Evolutionary conservation across 805 yeast genomes (phyloP), one percentile per base, ranked within the genome.

Genomic region (Hanseniaspora osmophila): DNA sequence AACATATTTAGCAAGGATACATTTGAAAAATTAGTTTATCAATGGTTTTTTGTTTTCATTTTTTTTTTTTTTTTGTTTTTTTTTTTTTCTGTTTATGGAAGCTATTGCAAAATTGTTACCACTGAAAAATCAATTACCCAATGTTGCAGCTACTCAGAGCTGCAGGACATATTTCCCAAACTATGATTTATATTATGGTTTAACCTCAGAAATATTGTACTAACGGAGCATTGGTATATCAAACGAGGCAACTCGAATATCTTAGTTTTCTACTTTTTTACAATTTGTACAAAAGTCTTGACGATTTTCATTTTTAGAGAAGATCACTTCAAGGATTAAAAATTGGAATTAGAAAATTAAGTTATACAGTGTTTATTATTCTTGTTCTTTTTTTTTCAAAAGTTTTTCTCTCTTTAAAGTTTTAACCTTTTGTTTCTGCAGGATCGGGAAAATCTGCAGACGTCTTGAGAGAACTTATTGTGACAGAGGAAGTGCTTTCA

Each of bases 141-240:
- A 67, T 69, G 76, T 64, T 70, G 77, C 75, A 67, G 61, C 60
- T 74, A 65, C 59, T 53, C 52, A 75, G 35, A 74, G 58, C 61
- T 68, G 76, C 77, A 72, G 77, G 69, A 66, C 74, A 56, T 59
- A 54, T 53, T 57, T 59, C 60, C 49, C 19, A 17, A 39, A 15
- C 15, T 18, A 11, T 45, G 41, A 47, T 37, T 50, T 30, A 43
- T 18, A 40, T 42, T 22, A 43, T 39, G 29, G 13, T 41, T 42
- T 47, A 41, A 17, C 41, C 39, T 40, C 56, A 58, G 65, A 59
- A 55, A 50, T 54, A 52, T 51, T 51, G 75, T 69, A 70, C 71
- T 72, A 72, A 72, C 77, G 77, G 77, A 72, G 77, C 75, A 71
- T 71, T 72, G 77, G 75, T 42, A 72, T 50, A 71, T 51, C 51